Conservation (phyloP, 805 yeast genomes). For the Lipomyces anomalus region DNA sequence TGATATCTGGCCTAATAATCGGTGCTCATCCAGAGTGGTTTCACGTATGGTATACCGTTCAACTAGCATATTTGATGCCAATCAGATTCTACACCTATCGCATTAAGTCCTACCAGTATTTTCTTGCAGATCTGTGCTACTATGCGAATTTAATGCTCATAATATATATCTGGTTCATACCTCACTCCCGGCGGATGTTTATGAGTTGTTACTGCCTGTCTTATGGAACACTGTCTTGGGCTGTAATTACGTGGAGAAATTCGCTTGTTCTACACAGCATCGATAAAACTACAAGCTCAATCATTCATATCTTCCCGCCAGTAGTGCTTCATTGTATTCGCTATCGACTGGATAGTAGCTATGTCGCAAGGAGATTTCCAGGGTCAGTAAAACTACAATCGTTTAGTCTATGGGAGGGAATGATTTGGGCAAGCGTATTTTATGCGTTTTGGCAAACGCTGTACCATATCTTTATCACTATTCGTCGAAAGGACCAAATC, state of each 20-base stretch:
- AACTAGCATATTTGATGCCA: conserved; percentile 67
- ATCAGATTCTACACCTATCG: conserved; percentile 77
- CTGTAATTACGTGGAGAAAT: conserved; percentile 93
- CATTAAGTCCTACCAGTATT: conserved; percentile 74
- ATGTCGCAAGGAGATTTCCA: conserved; percentile 57
- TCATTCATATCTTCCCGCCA: conserved; percentile 89
- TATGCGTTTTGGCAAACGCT: conserved; percentile 85
- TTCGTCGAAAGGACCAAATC: conserved; percentile 70
- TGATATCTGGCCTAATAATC: conserved; percentile 65
- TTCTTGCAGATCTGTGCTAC: conserved; percentile 87
- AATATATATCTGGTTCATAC: conserved; percentile 75
- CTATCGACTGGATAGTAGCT: conserved; percentile 39
- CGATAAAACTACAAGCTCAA: conserved; percentile 86
- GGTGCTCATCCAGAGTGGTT: conserved; percentile 74
- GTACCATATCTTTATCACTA: conserved; percentile 88
- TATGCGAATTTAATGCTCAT: conserved; percentile 72
- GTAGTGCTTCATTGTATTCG: conserved; percentile 81
- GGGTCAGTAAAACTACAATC: conserved; percentile 66
- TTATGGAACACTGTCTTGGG: conserved; percentile 86
- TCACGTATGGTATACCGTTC: conserved; percentile 64
- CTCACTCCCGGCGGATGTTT: conserved; percentile 65
- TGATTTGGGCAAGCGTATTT: conserved; percentile 71
- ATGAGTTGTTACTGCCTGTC: conserved; percentile 80
- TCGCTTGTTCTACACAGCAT: conserved; percentile 85
- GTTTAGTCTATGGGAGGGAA: conserved; percentile 68